Evolutionary conservation across 2,329 filamentous ascomycete genomes (phyloP).

Genomic region (Raffaelea arxii): DNA sequence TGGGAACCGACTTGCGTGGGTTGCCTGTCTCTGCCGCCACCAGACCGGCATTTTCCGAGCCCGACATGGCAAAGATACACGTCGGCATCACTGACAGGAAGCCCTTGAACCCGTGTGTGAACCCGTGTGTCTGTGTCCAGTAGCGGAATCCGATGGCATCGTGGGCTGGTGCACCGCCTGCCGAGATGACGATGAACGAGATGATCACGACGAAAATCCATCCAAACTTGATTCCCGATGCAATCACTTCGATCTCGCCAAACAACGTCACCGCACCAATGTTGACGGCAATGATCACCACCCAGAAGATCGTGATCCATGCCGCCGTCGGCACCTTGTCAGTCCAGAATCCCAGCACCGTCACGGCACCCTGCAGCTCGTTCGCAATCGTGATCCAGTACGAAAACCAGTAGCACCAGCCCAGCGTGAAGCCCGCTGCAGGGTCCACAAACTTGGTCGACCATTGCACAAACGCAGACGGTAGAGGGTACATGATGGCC

Average conservation of each 20-base stretch:
- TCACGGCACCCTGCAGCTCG: conserved; percentile 5
- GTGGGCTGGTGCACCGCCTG: conserved; percentile 23
- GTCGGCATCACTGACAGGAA: conserved; percentile 63
- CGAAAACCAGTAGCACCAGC: conserved; percentile 41
- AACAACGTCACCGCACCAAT: conserved; percentile 9
- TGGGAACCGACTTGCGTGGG: conserved; percentile 63
- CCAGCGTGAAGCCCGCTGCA: conserved; percentile 35
- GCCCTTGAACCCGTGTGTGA: conserved; percentile 46
- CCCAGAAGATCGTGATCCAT: conserved; percentile 7
- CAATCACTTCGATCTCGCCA: conserved; percentile 11
- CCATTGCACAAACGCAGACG: conserved; percentile 1
- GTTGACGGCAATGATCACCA: conserved; percentile 6
- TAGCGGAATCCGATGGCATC: conserved; percentile 9
- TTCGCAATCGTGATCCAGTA: conserved; percentile 28
- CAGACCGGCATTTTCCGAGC: conserved; percentile 63
- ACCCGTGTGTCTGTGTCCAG: conserved; percentile 7
- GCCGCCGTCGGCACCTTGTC: conserved; percentile 5
- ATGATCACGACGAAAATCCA: conserved; percentile 40
- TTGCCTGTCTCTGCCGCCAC: conserved; percentile 63
- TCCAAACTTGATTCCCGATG: conserved; percentile 31
- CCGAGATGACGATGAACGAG: conserved; percentile 38
- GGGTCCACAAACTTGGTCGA: conserved; percentile 27
- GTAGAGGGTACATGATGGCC: conserved; percentile 1
- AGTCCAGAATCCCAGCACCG: conserved; percentile 7
- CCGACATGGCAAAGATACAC: conserved; percentile 62